Evolutionary conservation across 2,329 filamentous ascomycete species (phyloP), one percentile per base, ranked within the genome.

Genomic region (Kalaharituber pfeilii): DNA sequence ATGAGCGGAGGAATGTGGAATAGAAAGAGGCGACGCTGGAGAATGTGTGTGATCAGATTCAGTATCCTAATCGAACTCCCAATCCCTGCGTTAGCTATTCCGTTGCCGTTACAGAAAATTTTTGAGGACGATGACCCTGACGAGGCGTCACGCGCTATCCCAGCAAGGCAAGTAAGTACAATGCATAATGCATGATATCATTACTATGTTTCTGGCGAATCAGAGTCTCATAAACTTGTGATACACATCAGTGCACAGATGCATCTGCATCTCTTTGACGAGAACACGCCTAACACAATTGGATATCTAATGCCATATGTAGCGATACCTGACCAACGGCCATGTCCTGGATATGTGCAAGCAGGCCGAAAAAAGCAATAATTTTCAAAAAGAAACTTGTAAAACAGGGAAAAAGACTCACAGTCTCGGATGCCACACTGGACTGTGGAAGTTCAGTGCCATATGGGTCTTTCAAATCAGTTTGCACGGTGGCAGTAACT

Each of bases 381-480:
- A n/a, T n/a, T n/a, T 5, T 39, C 15, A 9, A 8, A 8, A 6
- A 13, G 13, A 39, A 30, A 51, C 33, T 26, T 18, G 13, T 7
- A 27, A 52, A 47, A 1, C 18, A 24, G 13, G 29, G 24, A 24
- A 47, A 44, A 9, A 24, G n/a, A 50, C 51, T 27, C 22, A 56
- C 54, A 18, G 53, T 57, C 28, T 57, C 55, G 25, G 53, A 51
- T 36, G 50, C 52, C 9, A 42, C 39, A 20, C 30, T 45, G 3
- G 44, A 50, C 36, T 59, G 55, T n/a, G 58, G 58, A n/a, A 59
- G 54, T 18, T 60, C 58, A 49, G 33, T 15, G 18, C 49, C 53
- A 27, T 53, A 30, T 27, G 45, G 50, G 25, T 53, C 58, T 51
- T 60, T 57, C 29, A 59, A 52, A 25, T 57, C 59, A 22, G 49